Conservation (phyloP, 2,329 filamentous ascomycete genomes). For the Elsinoe australis region DNA sequence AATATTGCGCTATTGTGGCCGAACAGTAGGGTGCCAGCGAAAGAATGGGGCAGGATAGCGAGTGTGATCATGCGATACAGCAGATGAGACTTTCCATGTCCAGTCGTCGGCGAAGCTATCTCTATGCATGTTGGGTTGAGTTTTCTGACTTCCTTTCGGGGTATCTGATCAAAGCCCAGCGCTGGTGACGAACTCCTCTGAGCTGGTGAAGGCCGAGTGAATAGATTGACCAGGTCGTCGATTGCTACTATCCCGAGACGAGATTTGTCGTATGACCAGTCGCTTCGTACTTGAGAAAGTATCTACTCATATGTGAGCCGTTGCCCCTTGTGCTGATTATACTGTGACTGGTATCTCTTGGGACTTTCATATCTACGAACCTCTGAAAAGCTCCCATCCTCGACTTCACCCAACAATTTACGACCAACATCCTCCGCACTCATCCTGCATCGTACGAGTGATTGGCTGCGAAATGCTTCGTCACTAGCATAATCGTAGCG, state of each 20-base stretch:
- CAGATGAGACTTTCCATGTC: constrained; percentile 51
- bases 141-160: too few species aligned
- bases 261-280: constrained; percentile 29
- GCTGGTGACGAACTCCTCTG: background rate
- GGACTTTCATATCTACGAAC: constrained; percentile 30
- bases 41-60: constrained; percentile 42
- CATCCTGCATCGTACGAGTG: constrained; percentile 23
- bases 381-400: constrained; percentile 44
- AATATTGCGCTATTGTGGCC: constrained; percentile 46
- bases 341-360: background rate
- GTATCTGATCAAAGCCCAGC: background rate
- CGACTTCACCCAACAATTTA: constrained; percentile 46
- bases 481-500: background rate
- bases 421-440: constrained; percentile 44
- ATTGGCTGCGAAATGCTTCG: background rate
- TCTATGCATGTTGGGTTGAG: constrained; percentile 47
- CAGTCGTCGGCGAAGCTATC: constrained; percentile 45
- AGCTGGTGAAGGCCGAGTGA: background rate
- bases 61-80: constrained; percentile 49
- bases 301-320: too few species aligned
- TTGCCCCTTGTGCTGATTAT: too few species aligned
- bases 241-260: constrained; percentile 23
- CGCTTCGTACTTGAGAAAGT: background rate
- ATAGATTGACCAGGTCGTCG: constrained; percentile 2
- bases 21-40: constrained; percentile 26